phyloP scores from a whole-genome alignment of 768 basidiomycete species.

The Grammothele lineata region DNA sequence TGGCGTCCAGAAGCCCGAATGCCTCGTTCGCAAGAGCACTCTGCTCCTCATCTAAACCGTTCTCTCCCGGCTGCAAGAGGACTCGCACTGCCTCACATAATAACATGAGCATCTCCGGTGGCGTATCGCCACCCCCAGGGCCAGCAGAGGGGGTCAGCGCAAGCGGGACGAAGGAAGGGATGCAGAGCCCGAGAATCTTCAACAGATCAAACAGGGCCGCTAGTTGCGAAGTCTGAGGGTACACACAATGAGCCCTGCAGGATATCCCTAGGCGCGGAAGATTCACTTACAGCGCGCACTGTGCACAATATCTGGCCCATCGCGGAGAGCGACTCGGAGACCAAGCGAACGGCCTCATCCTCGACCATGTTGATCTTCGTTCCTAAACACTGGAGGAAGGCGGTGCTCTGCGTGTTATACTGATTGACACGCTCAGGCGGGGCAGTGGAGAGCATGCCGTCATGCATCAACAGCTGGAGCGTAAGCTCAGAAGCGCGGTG shows the following conservation, averaged over 20 bases:
- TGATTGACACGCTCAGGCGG: slow-evolving; percentile 21
- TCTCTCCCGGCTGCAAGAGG: slow-evolving; percentile 32
- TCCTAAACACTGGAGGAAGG: slow-evolving; percentile 34
- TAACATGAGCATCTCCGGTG: slow-evolving; percentile 34
- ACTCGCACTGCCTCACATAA: slow-evolving; percentile 40
- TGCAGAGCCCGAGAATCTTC: slow-evolving; percentile 40
- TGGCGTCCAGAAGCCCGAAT: slow-evolving; percentile 47
- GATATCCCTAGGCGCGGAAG: too few relatives aligned
- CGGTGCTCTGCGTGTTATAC: slow-evolving; percentile 42
- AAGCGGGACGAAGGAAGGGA: slow-evolving; percentile 25
- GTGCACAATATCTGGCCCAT: slow-evolving; percentile 21
- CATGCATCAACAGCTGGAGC: slow-evolving; percentile 49
- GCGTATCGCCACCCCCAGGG: slow-evolving; percentile 18
- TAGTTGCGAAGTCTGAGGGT: slow-evolving; percentile 40
- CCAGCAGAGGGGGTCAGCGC: slow-evolving; percentile 5
- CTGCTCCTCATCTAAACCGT: background rate
- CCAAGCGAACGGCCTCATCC: too few relatives aligned
- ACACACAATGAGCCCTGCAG: too few relatives aligned
- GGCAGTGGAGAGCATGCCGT: slow-evolving; percentile 25
- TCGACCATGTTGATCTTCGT: too few relatives aligned
- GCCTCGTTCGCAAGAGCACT: slow-evolving; percentile 35
- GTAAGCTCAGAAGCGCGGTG: slow-evolving; percentile 37
- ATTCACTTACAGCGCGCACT: too few relatives aligned
- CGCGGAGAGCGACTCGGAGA: slow-evolving; percentile 14
- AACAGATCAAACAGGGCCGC: slow-evolving; percentile 52